phyloP scores from a whole-genome alignment of 2,329 filamentous ascomycete genomes.

The Fusarium metavorans region DNA sequence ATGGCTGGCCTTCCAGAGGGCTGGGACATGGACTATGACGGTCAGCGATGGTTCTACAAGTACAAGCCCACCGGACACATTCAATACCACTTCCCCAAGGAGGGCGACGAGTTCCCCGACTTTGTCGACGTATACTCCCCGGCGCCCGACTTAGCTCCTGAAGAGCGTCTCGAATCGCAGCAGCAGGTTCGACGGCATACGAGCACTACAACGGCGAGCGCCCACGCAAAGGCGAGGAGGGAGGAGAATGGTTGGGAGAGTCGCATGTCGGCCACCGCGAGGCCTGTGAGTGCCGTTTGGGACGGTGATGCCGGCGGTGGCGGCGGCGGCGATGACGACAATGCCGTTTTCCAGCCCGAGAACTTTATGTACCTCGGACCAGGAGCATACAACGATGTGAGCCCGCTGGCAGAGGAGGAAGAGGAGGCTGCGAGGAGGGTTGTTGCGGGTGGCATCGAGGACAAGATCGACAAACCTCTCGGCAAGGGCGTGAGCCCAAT shows the following conservation, averaged over 20 bases:
- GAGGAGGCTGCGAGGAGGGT: slow-evolving; percentile 48
- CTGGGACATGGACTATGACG: slow-evolving; percentile 71
- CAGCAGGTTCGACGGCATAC: slow-evolving; percentile 58
- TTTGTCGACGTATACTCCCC: slow-evolving; percentile 56
- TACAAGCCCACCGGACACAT: slow-evolving; percentile 66
- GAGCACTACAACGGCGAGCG: slow-evolving; percentile 22
- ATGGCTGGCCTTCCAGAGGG: slow-evolving; percentile 60
- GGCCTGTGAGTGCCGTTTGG: slow-evolving; percentile 50
- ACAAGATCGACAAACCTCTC: slow-evolving; percentile 25
- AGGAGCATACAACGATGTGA: slow-evolving; percentile 59
- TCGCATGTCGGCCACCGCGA: slow-evolving; percentile 50
- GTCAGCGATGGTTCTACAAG: slow-evolving; percentile 68
- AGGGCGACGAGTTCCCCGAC: slow-evolving; percentile 70
- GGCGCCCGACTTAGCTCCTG: slow-evolving; percentile 59
- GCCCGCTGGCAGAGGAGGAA: slow-evolving; percentile 56
- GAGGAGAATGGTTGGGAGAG: slow-evolving; percentile 33
- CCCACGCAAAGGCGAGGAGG: slow-evolving; percentile 13
- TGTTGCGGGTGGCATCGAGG: slow-evolving; percentile 39
- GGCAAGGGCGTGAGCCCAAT: slow-evolving; percentile 47
- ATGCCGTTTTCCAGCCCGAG: slow-evolving; percentile 63
- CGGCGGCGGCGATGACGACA: slow-evolving; percentile 39
- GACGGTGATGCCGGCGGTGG: slow-evolving; percentile 43
- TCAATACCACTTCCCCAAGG: slow-evolving; percentile 68
- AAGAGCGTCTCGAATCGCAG: slow-evolving; percentile 65
- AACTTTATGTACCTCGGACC: slow-evolving; percentile 66